A percentile compares a stretch with the other conserved stretches of the same genome.
phyloP scores from a whole-genome alignment of 2,329 filamentous ascomycete genomes.

The Arthrocladium fulminans region DNA sequence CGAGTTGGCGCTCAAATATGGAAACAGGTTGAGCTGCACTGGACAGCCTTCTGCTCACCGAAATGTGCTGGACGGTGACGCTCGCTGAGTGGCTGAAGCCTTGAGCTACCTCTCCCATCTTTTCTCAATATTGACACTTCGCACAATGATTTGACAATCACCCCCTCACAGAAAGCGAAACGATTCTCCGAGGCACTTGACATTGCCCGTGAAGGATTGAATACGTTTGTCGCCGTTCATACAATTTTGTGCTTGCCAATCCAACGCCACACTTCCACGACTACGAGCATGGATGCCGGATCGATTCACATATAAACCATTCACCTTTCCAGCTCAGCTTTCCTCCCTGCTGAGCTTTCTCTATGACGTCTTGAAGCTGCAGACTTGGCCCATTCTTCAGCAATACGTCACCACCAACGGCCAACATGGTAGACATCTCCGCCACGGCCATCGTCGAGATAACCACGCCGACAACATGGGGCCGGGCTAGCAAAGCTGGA shows the following conservation, averaged over 20 bases:
- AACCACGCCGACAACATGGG: slow-evolving; percentile 6
- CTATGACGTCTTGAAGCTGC: neutral
- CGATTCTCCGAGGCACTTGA: too few species aligned
- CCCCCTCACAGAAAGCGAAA: too few species aligned
- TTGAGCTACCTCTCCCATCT: neutral
- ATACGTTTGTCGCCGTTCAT: neutral
- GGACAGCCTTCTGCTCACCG: neutral
- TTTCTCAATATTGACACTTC: neutral
- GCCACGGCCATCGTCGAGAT: slow-evolving; percentile 8
- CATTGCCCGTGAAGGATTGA: too few species aligned
- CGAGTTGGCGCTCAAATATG: slow-evolving; percentile 1
- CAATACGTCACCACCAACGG: neutral
- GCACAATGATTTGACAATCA: neutral
- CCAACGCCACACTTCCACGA: neutral
- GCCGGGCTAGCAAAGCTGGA: slow-evolving; percentile 7
- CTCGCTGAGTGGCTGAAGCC: neutral
- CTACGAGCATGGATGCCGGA: neutral
- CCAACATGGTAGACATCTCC: neutral
- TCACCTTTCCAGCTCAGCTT: neutral
- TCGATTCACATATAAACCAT: neutral
- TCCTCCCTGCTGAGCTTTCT: neutral
- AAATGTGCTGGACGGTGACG: neutral
- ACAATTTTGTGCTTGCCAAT: neutral
- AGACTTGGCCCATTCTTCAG: neutral
- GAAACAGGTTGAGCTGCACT: neutral